These are phyloP conservation scores for Elymus sibiricus DNA, from an alignment of 176 grass and related monocot genomes.

Conservation along the genomic window DNA sequence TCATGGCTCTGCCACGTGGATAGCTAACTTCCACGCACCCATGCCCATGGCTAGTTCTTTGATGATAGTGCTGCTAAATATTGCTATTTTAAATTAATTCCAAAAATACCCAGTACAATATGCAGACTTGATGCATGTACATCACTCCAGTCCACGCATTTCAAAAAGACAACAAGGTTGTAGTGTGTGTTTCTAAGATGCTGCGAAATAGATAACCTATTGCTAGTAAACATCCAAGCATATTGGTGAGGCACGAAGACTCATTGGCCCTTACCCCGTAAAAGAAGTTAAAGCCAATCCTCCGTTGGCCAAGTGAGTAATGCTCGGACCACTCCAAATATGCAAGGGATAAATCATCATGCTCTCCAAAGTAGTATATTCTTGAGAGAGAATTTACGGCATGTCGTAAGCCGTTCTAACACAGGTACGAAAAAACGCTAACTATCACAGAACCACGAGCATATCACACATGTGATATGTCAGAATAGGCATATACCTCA, in stretches of 20 bases:
- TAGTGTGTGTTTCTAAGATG: background rate
- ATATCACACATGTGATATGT: background rate
- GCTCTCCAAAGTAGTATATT: background rate
- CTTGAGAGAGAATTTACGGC: constrained; percentile 7
- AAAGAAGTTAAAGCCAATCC: background rate
- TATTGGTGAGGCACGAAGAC: background rate
- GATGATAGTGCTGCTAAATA: background rate
- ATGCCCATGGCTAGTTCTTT: background rate
- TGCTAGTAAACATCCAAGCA: background rate
- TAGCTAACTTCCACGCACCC: background rate
- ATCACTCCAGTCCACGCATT: background rate
- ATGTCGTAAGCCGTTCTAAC: background rate
- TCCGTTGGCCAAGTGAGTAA: background rate
- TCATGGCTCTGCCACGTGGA: too few species aligned
- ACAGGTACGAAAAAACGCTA: background rate
- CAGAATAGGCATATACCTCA: background rate
- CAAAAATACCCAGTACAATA: background rate
- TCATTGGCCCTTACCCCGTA: background rate
- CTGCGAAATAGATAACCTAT: background rate
- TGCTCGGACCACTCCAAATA: background rate
- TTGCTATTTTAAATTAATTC: background rate
- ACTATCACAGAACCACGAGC: background rate
- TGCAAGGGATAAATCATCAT: background rate
- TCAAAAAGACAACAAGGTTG: background rate
- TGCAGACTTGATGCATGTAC: background rate